phyloP scores from a whole-genome alignment of 176 grass and related monocot species.

The Areca catechu region DNA sequence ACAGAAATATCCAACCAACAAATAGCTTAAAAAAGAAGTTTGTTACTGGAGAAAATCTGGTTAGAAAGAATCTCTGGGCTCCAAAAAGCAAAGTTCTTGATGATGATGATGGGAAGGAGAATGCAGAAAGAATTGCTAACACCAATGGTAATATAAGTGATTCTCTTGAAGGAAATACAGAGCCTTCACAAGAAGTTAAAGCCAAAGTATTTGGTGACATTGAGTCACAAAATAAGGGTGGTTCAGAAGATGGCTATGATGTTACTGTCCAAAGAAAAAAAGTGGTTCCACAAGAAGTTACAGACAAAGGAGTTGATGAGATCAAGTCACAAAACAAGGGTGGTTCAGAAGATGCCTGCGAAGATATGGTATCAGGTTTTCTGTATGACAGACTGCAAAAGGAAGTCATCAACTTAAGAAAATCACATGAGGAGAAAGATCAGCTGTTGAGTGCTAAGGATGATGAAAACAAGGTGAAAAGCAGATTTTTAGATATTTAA shows the following conservation, averaged over 20 bases:
- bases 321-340: neutral
- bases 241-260: neutral
- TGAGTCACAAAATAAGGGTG: neutral
- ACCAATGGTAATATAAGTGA: conserved; percentile 11
- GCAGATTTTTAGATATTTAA: neutral
- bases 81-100: conserved; percentile 20
- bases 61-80: conserved; percentile 30
- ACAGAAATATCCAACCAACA: conserved; percentile 7
- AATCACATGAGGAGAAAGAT: conserved; percentile 16
- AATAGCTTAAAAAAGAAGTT: conserved; percentile 21
- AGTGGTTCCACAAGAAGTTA: conserved; percentile 2
- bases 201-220: neutral
- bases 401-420: conserved; percentile 18
- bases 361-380: conserved; percentile 20
- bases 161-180: neutral
- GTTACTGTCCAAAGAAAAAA: neutral
- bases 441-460: conserved; percentile 12
- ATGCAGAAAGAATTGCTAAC: conserved; percentile 36
- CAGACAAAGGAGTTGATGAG: neutral
- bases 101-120: conserved; percentile 40
- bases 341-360: neutral
- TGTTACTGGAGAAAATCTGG: conserved; percentile 20
- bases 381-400: conserved; percentile 23
- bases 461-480: conserved; percentile 23
- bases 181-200: conserved; percentile 7